Percentiles rank a stretch among this genome's conserved stretches.
phyloP scores from a whole-genome alignment of 1,139 yeast genomes.

The Debaryomycetaceae sp. region DNA sequence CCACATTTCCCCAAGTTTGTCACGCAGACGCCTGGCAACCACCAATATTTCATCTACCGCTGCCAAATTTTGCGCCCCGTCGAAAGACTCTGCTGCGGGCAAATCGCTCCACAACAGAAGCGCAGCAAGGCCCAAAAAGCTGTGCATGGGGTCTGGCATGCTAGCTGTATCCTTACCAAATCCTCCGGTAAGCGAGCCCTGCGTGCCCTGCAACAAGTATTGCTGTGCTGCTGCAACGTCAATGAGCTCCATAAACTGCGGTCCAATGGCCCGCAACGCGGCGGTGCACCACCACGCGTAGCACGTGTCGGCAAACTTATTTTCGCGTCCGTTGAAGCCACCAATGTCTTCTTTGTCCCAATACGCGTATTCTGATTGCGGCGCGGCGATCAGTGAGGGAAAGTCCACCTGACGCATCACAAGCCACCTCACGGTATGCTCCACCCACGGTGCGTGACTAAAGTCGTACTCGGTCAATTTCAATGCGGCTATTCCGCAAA shows the following conservation, averaged over 20 bases:
- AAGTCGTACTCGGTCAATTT: slow-evolving; percentile 33
- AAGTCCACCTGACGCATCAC: slow-evolving; percentile 58
- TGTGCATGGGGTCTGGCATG: slow-evolving; percentile 68
- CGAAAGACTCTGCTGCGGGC: slow-evolving; percentile 9
- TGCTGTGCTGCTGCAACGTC: slow-evolving; percentile 31
- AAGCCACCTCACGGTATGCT: slow-evolving; percentile 50
- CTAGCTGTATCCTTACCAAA: slow-evolving; percentile 64
- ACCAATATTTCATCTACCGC: slow-evolving; percentile 25
- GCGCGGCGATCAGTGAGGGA: slow-evolving; percentile 16
- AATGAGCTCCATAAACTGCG: slow-evolving; percentile 23
- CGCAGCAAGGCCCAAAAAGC: slow-evolving; percentile 58
- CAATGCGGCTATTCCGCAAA: slow-evolving; percentile 74
- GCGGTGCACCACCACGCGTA: slow-evolving; percentile 87
- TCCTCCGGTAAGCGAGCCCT: slow-evolving; percentile 70
- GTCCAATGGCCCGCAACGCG: slow-evolving; percentile 39
- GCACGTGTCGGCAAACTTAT: slow-evolving; percentile 86
- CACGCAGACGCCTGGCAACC: slow-evolving; percentile 19
- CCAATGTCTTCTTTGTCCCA: slow-evolving; percentile 53
- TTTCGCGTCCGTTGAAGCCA: slow-evolving; percentile 84
- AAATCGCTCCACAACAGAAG: slow-evolving; percentile 39
- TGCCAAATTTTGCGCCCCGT: slow-evolving; percentile 14
- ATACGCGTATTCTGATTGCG: slow-evolving; percentile 24
- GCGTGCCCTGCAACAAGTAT: slow-evolving; percentile 59
- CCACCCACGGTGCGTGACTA: slow-evolving; percentile 22
- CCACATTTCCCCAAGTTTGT: slow-evolving; percentile 17